Conservation (phyloP, 2,329 filamentous ascomycete species). For the Nemania bipapillata region DNA sequence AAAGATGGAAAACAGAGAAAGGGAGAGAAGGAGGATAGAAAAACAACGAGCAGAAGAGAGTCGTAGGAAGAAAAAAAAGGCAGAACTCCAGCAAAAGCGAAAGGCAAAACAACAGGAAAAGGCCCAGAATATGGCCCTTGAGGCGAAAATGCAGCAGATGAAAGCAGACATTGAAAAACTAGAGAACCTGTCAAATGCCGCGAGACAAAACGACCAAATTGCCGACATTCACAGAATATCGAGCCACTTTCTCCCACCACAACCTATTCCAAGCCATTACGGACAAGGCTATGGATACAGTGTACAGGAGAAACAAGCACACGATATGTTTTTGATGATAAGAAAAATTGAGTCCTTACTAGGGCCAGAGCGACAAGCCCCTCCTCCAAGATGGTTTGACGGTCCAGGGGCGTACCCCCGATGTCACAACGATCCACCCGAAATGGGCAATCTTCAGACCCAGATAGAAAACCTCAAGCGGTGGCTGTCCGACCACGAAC, state of each 20-base stretch:
- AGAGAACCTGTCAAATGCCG: not conserved
- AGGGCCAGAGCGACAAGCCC: not conserved
- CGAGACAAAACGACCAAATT: not conserved
- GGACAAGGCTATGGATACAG: not conserved
- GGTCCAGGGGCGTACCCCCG: not conserved
- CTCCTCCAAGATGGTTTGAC: not conserved
- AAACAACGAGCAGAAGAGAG: not conserved
- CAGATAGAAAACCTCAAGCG: not conserved
- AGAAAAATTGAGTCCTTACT: constrained; percentile 8
- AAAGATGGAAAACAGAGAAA: not conserved
- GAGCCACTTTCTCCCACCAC: constrained; percentile 1
- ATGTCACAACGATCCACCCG: not conserved
- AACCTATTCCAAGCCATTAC: not conserved
- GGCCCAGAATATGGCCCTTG: not conserved
- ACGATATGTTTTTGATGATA: constrained; percentile 10
- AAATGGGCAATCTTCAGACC: not conserved
- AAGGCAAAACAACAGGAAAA: not conserved
- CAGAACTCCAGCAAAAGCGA: not conserved
- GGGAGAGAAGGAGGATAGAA: constrained; percentile 6
- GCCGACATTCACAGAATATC: constrained; percentile 1
- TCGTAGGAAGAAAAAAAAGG: constrained; percentile 12
- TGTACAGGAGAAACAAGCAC: constrained; percentile 8
- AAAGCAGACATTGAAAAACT: not conserved
- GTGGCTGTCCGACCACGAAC: not conserved
- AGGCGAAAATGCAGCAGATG: not conserved